Evolutionary conservation across 1,284 basidiomycete genomes (phyloP), one percentile per base, ranked within the genome.

Genomic region (Phlebopus sp.): DNA sequence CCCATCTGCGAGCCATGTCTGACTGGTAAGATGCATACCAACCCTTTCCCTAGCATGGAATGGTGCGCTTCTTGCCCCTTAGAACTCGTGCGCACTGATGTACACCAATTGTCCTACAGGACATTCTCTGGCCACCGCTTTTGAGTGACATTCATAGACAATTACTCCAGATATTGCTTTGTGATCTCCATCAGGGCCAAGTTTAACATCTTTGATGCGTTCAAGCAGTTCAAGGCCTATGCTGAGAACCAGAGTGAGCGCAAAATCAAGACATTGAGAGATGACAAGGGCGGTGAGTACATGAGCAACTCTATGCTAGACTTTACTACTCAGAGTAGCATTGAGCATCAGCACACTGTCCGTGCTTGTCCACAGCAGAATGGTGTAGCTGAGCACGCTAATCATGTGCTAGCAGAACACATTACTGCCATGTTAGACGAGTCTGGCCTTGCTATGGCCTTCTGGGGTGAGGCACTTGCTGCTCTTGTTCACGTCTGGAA

Each of bases 231-330:
- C 31, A 51, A 53, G 25, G 47, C 36, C 2, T 49, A 38, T 43
- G 43, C 47, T 25, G 36, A 49, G 44, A 50, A 43, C 38, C 37
- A 49, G 37, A 35, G n/a, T 2, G 37, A 53, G 29, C 0, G 30
- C 4, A 69, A 46, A 32, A 29, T 4, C 54, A 68, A 44, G 57
- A 71, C 41, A 3, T 27, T 47, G 5, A 52, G 56, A 31, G 62
- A 64, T 50, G 65, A 75, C 56, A 61, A 62, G 46, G 64, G 58
- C 9, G 59, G 64, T 1, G 58, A 68, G 46, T 67, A 58, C 48
- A 62, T 64, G 5, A 53, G 48, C 17, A 57, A 56, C 7, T 58
- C 48, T 0, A 63, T 69, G 44, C 34, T 49, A 10, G 47, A 52
- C 0, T 66, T 55, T 46, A 56, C 60, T 14, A 31, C 17, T 3